Evolutionary conservation across 1,284 basidiomycete species (phyloP), one percentile per base, ranked within the genome.

Genomic region (Cryptococcus depauperatus): DNA sequence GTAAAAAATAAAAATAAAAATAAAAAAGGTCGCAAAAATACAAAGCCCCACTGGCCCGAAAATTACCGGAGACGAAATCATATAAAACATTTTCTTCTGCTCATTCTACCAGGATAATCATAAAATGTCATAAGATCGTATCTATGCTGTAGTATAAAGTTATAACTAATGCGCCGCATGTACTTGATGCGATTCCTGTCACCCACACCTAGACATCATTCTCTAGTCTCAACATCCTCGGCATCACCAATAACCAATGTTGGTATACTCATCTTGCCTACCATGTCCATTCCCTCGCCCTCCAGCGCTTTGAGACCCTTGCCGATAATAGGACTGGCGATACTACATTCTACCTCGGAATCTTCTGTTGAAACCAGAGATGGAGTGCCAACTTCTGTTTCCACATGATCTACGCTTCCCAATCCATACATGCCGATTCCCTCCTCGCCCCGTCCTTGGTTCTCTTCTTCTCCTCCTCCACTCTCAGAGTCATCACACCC

Each of bases 311-410:
- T n/a, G n/a, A n/a, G n/a, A n/a, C n/a, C n/a, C 19, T 18, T 19
- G 21, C 35, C 35, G 18, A 16, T 22, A 16, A 41, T 40, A 11
- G 55, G 55, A 29, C 41, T 45, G 16, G 51, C 45, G 9, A 57
- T 44, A 25, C 48, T 46, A 37, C 41, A 51, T 21, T 57, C 56
- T 32, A 18, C 37, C 19, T 57, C 56, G 37, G 47, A 50, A 40
- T 55, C 56, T 28, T 50, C 50, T 6, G 44, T 47, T 21, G 48
- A 49, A 18, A 52, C 39, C 28, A 58, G 48, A 9, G 51, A 54
- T 13, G 56, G 56, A 11, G 56, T 58, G 39, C 46, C 56, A 16
- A 48, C 44, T 18, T 40, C 46, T 10, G 35, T 41, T n/a, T n/a
- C n/a, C n/a, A n/a, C n/a, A n/a, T n/a, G n/a, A n/a, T n/a, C n/a